Conservation (phyloP, 2,329 filamentous ascomycete species). For the Botrytis porri region DNA sequence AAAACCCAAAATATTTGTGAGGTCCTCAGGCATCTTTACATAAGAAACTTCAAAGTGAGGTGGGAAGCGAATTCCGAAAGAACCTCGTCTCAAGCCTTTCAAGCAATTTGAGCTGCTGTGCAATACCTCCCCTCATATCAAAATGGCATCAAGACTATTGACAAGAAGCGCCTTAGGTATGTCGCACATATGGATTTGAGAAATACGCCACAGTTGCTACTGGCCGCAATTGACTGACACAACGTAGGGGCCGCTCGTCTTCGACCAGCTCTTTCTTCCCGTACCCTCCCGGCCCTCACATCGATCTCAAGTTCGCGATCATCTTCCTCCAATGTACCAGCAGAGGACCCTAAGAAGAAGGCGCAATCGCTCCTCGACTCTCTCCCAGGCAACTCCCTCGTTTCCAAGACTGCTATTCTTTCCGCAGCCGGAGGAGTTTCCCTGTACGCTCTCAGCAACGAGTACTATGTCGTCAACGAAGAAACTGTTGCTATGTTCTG, state of each 20-base stretch:
- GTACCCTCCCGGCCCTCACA: constrained; percentile 71
- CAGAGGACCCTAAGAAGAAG: constrained; percentile 92
- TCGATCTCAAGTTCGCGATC: constrained; percentile 64
- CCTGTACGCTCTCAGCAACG: constrained; percentile 96
- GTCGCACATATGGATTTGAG: constrained; percentile 42
- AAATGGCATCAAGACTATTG: constrained; percentile 92
- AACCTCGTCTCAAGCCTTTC: constrained; percentile 31
- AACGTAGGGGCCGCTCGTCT: constrained; percentile 76
- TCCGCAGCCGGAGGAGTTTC: constrained; percentile 88
- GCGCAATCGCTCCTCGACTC: constrained; percentile 92
- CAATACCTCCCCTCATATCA: constrained; percentile 59
- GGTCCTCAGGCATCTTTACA: background rate
- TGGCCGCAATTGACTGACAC: constrained; percentile 35
- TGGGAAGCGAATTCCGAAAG: constrained; percentile 29
- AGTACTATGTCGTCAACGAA: constrained; percentile 99
- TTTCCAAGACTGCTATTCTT: constrained; percentile 96
- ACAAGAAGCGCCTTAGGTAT: constrained; percentile 92
- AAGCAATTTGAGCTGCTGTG: constrained; percentile 38
- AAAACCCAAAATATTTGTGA: constrained; percentile 16
- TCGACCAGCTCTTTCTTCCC: constrained; percentile 75
- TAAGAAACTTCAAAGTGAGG: constrained; percentile 16
- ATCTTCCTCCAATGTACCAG: constrained; percentile 72
- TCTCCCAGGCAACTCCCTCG: constrained; percentile 84
- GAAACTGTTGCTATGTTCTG: constrained; percentile 93
- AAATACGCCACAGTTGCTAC: constrained; percentile 28